Base-by-base conservation (phyloP, 2,329 filamentous ascomycete species). In the Fusarium metavorans region DNA sequence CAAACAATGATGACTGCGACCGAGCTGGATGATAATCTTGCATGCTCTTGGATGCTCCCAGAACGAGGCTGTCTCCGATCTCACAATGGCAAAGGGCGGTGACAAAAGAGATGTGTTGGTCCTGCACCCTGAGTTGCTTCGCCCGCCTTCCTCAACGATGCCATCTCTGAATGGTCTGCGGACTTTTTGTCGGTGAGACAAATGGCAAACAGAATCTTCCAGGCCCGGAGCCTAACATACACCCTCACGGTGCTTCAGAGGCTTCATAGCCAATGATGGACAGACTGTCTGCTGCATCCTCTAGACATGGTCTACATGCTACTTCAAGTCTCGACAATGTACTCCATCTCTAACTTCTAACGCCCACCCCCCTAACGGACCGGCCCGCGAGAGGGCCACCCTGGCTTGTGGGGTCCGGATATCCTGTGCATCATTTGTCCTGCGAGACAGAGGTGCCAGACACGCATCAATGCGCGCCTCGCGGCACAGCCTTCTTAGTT, bases 81-180 rank as follows among this genome's bases (percentile, higher is more conserved):
- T 64, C 16, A 50, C 58, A n/a, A n/a, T n/a, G n/a, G n/a, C n/a
- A n/a, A n/a, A 37, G 32, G 27, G 70, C 68, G 68, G 68, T 71
- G 5, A 30, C 43, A 67, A 57, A 2, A 20, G 6, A 20, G 14
- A 39, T 16, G 14, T 45, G 27, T 45, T 30, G 37, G 50, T 30
- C 41, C 58, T 37, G 23, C 16, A 13, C n/a, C 18, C 41, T 18
- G 23, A 63, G 32, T 56, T 43, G 41, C 37, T 45, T 60, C 20
- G 32, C 62, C 63, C 32, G 18, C 63, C 20, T 13, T 52, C 27
- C 52, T 25, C 9, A 39, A 60, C 6, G 5, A 59, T 32, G 34
- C 45, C 6, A 35, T 41, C 27, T 35, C 54, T 60, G 63, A 71
- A 58, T 71, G 67, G 63, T 27, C 18, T 18, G 13, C 7, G 27